Conservation (phyloP, 179 eudicot genomes). For the Dionaea muscipula region DNA sequence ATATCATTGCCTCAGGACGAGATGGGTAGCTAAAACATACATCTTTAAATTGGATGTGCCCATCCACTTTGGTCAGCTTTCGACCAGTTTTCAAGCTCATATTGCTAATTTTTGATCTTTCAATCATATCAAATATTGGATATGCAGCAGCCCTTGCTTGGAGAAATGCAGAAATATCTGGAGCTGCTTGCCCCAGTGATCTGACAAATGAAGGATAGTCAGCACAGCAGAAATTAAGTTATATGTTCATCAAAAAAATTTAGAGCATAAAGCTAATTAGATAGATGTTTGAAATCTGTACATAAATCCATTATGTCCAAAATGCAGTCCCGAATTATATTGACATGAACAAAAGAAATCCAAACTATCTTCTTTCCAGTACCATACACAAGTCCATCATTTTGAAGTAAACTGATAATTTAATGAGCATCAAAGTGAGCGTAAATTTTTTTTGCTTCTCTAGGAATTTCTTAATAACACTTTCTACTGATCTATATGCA, state of each 20-base stretch:
- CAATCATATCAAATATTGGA: slow-evolving; percentile 86
- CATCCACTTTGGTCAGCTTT: slow-evolving; percentile 53
- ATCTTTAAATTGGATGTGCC: slow-evolving; percentile 62
- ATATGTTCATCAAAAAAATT: background rate
- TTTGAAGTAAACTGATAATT: too few species aligned
- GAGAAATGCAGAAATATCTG: slow-evolving; percentile 75
- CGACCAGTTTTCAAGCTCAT: slow-evolving; percentile 30
- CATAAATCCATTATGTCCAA: too few species aligned
- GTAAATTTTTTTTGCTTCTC: too few species aligned
- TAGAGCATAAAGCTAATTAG: too few species aligned
- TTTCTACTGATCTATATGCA: too few species aligned
- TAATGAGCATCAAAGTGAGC: too few species aligned
- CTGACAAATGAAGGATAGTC: slow-evolving; percentile 28
- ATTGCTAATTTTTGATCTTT: slow-evolving; percentile 40
- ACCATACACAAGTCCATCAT: too few species aligned
- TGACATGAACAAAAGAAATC: too few species aligned
- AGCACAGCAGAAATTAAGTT: background rate
- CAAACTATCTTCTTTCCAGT: too few species aligned
- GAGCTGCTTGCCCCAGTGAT: slow-evolving; percentile 95
- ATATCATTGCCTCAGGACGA: slow-evolving; percentile 72
- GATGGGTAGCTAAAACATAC: slow-evolving; percentile 85
- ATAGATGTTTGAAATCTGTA: too few species aligned
- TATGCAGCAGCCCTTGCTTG: slow-evolving; percentile 76
- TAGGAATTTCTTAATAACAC: too few species aligned
- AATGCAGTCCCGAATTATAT: too few species aligned